Percentiles rank a stretch among this genome's conserved stretches.
Conservation (phyloP, 1,284 basidiomycete genomes). For the Meripilus lineatus region DNA sequence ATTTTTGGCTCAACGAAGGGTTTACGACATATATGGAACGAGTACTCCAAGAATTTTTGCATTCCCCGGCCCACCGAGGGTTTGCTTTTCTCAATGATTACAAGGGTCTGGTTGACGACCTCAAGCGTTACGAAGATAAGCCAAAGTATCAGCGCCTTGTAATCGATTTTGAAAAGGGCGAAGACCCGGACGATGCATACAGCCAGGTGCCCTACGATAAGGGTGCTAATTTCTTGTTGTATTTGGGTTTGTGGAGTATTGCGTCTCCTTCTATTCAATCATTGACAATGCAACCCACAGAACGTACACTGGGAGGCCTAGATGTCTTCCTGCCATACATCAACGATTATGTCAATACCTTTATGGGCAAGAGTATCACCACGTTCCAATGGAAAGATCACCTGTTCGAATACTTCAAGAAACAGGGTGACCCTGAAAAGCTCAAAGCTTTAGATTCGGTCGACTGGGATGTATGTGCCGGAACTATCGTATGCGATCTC, state of each 20-base stretch:
- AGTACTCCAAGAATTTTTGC: conserved; percentile 69
- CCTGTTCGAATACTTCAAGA: conserved; percentile 74
- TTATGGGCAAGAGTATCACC: conserved; percentile 80
- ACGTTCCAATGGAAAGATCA: conserved; percentile 88
- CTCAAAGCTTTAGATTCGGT: conserved; percentile 67
- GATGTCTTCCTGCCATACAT: conserved; percentile 83
- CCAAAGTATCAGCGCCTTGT: conserved; percentile 85
- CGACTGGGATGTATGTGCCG: conserved; percentile 67
- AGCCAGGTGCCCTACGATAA: conserved; percentile 72
- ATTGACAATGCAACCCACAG: conserved; percentile 29
- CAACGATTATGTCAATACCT: conserved; percentile 75
- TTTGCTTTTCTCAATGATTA: conserved; percentile 73
- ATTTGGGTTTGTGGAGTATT: conserved; percentile 43
- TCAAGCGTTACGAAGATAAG: conserved; percentile 53
- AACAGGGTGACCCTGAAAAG: conserved; percentile 57
- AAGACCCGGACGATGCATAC: conserved; percentile 86
- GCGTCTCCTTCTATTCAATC: neutral
- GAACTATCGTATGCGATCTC: conserved; percentile 2
- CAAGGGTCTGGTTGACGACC: conserved; percentile 69
- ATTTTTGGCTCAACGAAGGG: conserved; percentile 93
- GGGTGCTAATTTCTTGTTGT: conserved; percentile 67
- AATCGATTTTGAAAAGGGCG: conserved; percentile 79
- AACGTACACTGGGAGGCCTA: conserved; percentile 82
- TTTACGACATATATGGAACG: conserved; percentile 96
- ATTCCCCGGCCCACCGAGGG: conserved; percentile 77